Evolutionary conservation across 2,329 filamentous ascomycete species (phyloP).

Genomic region (Exserohilum turcica): DNA sequence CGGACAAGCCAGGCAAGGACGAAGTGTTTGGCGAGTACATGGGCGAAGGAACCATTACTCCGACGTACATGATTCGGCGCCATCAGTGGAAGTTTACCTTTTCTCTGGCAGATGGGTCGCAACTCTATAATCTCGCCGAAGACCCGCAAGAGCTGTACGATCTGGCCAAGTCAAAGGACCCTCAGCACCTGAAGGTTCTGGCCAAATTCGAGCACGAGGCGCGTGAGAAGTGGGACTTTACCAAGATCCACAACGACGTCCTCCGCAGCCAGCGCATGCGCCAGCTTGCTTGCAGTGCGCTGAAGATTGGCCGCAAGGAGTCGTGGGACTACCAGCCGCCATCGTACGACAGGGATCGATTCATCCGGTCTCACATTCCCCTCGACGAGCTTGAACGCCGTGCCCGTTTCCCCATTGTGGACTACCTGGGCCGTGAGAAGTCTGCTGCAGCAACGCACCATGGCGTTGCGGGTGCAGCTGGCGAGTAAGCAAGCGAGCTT

Average conservation of each 20-base stretch:
- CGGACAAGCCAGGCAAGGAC: slow-evolving; percentile 67
- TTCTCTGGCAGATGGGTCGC: slow-evolving; percentile 80
- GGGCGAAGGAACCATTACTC: slow-evolving; percentile 86
- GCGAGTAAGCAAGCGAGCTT: slow-evolving; percentile 31
- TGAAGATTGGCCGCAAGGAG: slow-evolving; percentile 70
- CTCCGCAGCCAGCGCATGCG: slow-evolving; percentile 78
- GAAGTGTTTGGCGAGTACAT: slow-evolving; percentile 96
- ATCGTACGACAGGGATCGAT: slow-evolving; percentile 71
- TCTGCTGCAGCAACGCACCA: slow-evolving; percentile 43
- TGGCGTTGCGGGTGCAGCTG: slow-evolving; percentile 42
- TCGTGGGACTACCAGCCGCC: slow-evolving; percentile 85
- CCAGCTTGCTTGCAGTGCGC: slow-evolving; percentile 76
- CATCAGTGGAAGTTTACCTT: slow-evolving; percentile 90
- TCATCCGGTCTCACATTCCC: slow-evolving; percentile 79
- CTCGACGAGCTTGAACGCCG: slow-evolving; percentile 79
- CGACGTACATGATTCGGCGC: slow-evolving; percentile 91
- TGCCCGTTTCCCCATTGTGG: slow-evolving; percentile 69
- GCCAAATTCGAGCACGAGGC: slow-evolving; percentile 75
- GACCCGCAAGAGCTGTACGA: slow-evolving; percentile 82
- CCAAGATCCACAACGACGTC: slow-evolving; percentile 74
- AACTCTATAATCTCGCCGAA: slow-evolving; percentile 77
- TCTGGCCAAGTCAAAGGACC: slow-evolving; percentile 57
- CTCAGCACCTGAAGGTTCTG: slow-evolving; percentile 49
- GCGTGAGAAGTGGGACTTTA: slow-evolving; percentile 77
- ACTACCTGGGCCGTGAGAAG: slow-evolving; percentile 49